phyloP scores from a whole-genome alignment of 2,329 filamentous ascomycete species.

The Phialophora chinensis region DNA sequence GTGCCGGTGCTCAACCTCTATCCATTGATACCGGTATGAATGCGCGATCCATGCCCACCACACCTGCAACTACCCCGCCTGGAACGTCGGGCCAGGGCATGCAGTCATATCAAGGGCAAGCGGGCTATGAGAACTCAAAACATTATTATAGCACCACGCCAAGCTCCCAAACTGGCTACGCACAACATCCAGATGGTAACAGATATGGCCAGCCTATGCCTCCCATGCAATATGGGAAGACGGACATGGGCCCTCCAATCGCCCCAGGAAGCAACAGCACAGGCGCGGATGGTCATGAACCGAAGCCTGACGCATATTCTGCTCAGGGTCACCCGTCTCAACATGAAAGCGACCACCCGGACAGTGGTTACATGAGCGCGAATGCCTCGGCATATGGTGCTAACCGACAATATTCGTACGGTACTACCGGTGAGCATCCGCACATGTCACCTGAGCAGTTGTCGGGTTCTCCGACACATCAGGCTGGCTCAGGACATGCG shows the following conservation, averaged over 20 bases:
- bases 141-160: conserved; percentile 77
- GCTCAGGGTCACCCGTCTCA: conserved; percentile 58
- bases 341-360: conserved; percentile 73
- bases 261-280: conserved; percentile 64
- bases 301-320: conserved; percentile 72
- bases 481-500: conserved; percentile 79
- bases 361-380: conserved; percentile 84
- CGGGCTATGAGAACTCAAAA: conserved; percentile 76
- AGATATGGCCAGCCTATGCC: conserved; percentile 64
- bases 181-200: conserved; percentile 71
- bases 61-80: conserved; percentile 88
- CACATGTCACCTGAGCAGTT: conserved; percentile 79
- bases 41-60: conserved; percentile 83
- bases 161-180: conserved; percentile 70
- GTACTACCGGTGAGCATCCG: conserved; percentile 70
- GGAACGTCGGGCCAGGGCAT: conserved; percentile 77
- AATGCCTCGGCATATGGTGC: conserved; percentile 73
- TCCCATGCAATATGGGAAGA: conserved; percentile 73
- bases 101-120: conserved; percentile 72
- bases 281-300: conserved; percentile 65
- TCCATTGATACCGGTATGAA: conserved; percentile 81
- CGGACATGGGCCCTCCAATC: conserved; percentile 84
- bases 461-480: conserved; percentile 78
- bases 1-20: conserved; percentile 69
- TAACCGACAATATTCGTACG: conserved; percentile 80